Base-by-base conservation (phyloP, 805 yeast genomes). In the Kurtzmaniella cleridarum region DNA sequence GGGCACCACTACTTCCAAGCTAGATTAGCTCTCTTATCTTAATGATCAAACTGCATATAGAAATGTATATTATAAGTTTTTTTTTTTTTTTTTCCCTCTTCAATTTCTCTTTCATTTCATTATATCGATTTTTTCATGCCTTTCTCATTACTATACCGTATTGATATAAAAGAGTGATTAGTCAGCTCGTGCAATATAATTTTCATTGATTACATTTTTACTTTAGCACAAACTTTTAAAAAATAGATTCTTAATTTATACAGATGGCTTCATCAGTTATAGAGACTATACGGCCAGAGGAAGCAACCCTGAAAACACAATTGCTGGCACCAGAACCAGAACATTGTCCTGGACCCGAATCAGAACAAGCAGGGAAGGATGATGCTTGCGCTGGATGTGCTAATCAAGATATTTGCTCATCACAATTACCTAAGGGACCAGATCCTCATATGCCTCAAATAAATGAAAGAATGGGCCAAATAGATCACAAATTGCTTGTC, bases 311-410 rank as follows among this genome's bases (percentile, higher is more conserved):
- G 6, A 39, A 50, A 18, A 35, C 48, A 36, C 48, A 53, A 32
- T 51, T 65, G 17, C 48, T 70, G 40, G 86, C 81, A 0, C 89
- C 93, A 0, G 95, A 84, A 53, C 98, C 98, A 1, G 97, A 89
- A 55, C 98, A 93, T 60, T 93, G 99, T 66, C 98, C 98, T 0
- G 99, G 98, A 1, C 95, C 98, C 1, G 96, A 91, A 55, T 83
- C 95, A 2, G 97, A 89, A 49, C 62, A 66, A 38, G 98, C 99
- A 2, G 99, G 99, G 6, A 79, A 84, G 51, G 90, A 87, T 2
- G 96, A 87, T 54, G 95, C 98, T 10, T 93, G 99, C 57, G 74
- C 67, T 7, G 96, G 97, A 9, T 93, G 99, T 66, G 95, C 97
- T 12, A 93, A 93, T 62, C 89, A 93, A 60, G 79, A 73, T 33